Base-by-base conservation (phyloP, 1,284 basidiomycete genomes). In the Austropuccinia psidii region DNA sequence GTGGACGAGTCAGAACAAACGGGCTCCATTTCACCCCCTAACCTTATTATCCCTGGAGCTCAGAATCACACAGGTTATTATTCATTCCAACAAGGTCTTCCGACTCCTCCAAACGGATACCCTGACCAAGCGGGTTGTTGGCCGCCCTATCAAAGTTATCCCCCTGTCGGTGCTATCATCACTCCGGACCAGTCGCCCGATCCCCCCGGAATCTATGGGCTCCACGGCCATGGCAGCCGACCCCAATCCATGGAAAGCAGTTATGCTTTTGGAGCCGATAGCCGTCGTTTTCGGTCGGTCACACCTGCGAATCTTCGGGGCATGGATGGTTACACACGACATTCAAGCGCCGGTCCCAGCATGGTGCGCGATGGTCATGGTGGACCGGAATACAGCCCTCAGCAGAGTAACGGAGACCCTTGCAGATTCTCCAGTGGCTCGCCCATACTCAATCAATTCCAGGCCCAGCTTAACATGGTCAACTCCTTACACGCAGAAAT, bases 101-200 rank as follows among this genome's bases (percentile, higher is more conserved):
- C 69, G 4, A 72, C 69, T 21, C 69, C 69, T 31, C 69, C 69
- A 6, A 62, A 58, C 45, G 49, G n/a, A 39, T 72, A 72, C 69
- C 47, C 57, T 8, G 69, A 72, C 27, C 69, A 72, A 72, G n/a
- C 50, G 7, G 33, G 50, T 31, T 68, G 66, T 52, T 72, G 69
- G 69, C 58, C 69, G 27, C 57, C 37, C 39, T 72, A 72, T 43
- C 54, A 60, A 1, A 43, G 55, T 43, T 60, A 69, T 54, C 55
- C 55, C 15, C 37, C 35, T 37, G 69, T 11, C 7, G 27, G 29
- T 27, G 13, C 69, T 35, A 58, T 72, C 13, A 57, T 72, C n/a
- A 72, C 69, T 24, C 69, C 69, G 11, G 69, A 72, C 29, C 69
- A 72, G 47, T 72, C 69, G 24, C 69, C 69, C 21, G 69, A 72